These are phyloP conservation scores for Eucalyptus victrix DNA, from an alignment of 345 rosid species.

Conservation along the genomic window DNA sequence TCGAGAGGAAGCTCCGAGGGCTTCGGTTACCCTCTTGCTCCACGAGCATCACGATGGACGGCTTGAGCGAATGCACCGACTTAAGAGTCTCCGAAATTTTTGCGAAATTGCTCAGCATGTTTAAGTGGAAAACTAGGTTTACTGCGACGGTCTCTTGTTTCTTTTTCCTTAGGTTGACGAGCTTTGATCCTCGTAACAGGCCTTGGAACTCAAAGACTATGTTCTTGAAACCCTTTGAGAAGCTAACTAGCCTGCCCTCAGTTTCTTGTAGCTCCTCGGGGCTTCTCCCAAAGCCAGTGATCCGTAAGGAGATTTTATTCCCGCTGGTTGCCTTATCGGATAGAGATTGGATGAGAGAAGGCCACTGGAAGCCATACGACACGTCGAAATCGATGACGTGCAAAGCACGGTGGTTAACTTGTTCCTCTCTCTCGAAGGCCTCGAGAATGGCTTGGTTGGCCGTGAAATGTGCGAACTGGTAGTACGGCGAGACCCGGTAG, in stretches of 20 bases:
- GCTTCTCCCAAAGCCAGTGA: conserved; percentile 38
- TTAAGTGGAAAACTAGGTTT: conserved; percentile 44
- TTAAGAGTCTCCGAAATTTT: conserved; percentile 30
- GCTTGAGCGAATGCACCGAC: conserved; percentile 24
- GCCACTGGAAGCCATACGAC: conserved; percentile 63
- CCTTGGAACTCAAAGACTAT: conserved; percentile 53
- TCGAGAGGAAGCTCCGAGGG: conserved; percentile 31
- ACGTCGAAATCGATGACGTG: conserved; percentile 56
- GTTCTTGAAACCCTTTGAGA: conserved; percentile 32
- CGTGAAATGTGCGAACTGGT: conserved; percentile 69
- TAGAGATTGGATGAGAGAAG: conserved; percentile 56
- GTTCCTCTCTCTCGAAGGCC: conserved; percentile 35
- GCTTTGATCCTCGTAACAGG: conserved; percentile 16
- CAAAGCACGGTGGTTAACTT: conserved; percentile 16
- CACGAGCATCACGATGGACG: conserved; percentile 36
- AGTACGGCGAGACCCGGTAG: conserved; percentile 48
- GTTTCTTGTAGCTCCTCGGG: conserved; percentile 46
- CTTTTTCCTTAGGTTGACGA: conserved; percentile 18
- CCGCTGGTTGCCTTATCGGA: conserved; percentile 34
- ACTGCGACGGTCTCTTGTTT: conserved; percentile 47
- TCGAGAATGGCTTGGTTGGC: conserved; percentile 55
- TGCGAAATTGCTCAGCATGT: conserved; percentile 4
- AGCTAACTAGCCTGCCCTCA: conserved; percentile 39
- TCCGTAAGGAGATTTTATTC: conserved; percentile 20
- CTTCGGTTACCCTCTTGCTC: conserved; percentile 45